Evolutionary conservation across 176 grass and related monocot species (phyloP), one percentile per base, ranked within the genome.

Genomic region (Oryza meridionalis): DNA sequence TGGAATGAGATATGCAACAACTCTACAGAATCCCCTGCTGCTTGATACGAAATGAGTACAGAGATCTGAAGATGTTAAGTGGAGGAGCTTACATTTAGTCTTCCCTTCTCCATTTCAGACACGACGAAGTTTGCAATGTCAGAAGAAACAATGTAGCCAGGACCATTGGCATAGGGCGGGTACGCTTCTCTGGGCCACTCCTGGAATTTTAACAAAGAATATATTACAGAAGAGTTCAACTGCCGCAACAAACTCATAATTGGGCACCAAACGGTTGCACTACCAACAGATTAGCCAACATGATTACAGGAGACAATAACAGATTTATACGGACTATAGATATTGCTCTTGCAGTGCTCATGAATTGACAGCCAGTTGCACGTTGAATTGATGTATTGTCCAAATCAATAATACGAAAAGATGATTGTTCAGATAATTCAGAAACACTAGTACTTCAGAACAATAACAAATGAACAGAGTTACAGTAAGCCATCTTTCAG

Each of bases 111-210:
- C 82, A 94, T 79, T 75, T 89, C 87, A 9, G 81, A 77, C 21
- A 74, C 69, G 3, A 94, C 76, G 63, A 94, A 91, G 21, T 49
- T 88, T 46, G 92, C 89, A 16, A 91, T 87, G 70, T 94, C 88
- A 59, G 88, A 94, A 29, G 92, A 94, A 59, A 94, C 72, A 72
- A 94, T 69, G 43, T 94, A 94, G 68, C 89, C 89, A 31, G 92
- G 84, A 87, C 92, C 89, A 87, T 94, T 86, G 0, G 92, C 87
- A 37, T 94, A 94, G 9, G 87, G 78, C 26, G 92, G 92, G 82
- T 94, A 94, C 29, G 67, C 72, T 29, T 81, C 88, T 38, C 46
- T 59, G 75, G 88, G 83, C 92, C 88, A 94, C 71, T 94, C 92
- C 92, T 94, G 87, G 68, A 91, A 89, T 80, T 79, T 50, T 6